Base-by-base conservation (phyloP, 1,139 yeast species). In the Pichia sp. region DNA sequence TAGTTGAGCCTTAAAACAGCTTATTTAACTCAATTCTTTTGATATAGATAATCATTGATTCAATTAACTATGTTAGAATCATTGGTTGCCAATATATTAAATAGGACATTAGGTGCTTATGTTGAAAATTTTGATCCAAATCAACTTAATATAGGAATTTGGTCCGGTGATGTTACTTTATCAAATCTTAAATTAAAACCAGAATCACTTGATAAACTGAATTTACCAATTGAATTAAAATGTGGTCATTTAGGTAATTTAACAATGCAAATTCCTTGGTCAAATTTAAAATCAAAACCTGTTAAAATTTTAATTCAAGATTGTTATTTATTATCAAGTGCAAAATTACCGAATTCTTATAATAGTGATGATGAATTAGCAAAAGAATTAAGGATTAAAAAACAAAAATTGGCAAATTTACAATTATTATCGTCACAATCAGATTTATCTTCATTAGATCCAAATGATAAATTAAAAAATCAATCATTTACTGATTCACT, bases 121-220 rank as follows among this genome's bases (percentile, higher is more conserved):
- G 92, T 94, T 43, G 96, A 94, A 66, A 85, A 92, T 64, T 92
- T 92, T 61, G 98, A 94, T 65, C 90, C 97, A 12, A 86, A 86
- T 54, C 97, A 90, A 60, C 69, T 92, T 59, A 89, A 92, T 57
- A 90, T 92, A 47, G 98, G 97, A 3, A 90, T 94, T 36, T 90
- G 98, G 96, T 80, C 92, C 57, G 99, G 99, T 29, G 97, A 92
- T 70, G 98, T 90, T 39, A 87, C 87, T 61, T 70, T 94, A 43
- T 74, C 74, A 52, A 81, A 90, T 61, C 71, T 94, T 51, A 75
- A 83, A 51, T 70, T 94, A 48, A 87, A 87, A 64, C 76, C 80
- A 50, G 90, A 82, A 63, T 90, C 97, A 8, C 70, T 94, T 39
- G 98, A 92, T 62, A 77, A 84, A 57, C 74, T 92, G 54, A 80